Evolutionary conservation across 2,329 filamentous ascomycete genomes (phyloP).

Genomic region (Albophoma yamanashiensis): DNA sequence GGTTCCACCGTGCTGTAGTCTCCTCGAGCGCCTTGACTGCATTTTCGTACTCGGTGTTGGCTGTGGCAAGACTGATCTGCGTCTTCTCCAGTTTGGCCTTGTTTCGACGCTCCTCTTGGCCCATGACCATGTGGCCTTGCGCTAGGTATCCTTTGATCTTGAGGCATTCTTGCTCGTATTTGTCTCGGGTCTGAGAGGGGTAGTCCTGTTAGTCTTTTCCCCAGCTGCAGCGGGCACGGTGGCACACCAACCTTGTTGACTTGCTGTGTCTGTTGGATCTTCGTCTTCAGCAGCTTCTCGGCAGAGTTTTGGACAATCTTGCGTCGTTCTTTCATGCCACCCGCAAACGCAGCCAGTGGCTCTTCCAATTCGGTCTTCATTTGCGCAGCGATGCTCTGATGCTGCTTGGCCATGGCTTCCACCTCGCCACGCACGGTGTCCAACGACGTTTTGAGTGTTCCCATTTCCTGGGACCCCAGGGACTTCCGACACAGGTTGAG

Average conservation of each 20-base stretch:
- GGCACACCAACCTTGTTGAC: constrained; percentile 73
- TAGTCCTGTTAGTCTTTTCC: not conserved
- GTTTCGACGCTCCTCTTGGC: constrained; percentile 96
- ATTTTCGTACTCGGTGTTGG: constrained; percentile 86
- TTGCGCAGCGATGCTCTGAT: constrained; percentile 79
- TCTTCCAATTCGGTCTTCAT: constrained; percentile 97
- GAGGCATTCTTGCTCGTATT: constrained; percentile 93
- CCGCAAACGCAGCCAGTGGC: constrained; percentile 80
- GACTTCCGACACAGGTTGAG: constrained; percentile 78
- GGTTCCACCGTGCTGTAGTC: constrained; percentile 90
- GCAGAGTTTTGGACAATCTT: constrained; percentile 95
- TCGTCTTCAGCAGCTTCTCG: constrained; percentile 87
- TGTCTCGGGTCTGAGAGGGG: constrained; percentile 61
- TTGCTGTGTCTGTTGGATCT: constrained; percentile 78
- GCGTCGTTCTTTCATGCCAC: constrained; percentile 88
- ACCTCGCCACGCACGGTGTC: constrained; percentile 84
- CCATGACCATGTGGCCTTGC: constrained; percentile 99
- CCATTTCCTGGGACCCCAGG: constrained; percentile 77
- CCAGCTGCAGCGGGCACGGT: accelerated
- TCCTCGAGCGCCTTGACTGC: constrained; percentile 91
- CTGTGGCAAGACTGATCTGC: constrained; percentile 83
- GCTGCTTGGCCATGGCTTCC: constrained; percentile 88
- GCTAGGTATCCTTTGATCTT: constrained; percentile 98
- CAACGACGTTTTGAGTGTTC: constrained; percentile 72
- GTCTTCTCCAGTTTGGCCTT: constrained; percentile 99